Conservation (phyloP, 2,329 filamentous ascomycete genomes). For the Emericellopsis atlantica region DNA sequence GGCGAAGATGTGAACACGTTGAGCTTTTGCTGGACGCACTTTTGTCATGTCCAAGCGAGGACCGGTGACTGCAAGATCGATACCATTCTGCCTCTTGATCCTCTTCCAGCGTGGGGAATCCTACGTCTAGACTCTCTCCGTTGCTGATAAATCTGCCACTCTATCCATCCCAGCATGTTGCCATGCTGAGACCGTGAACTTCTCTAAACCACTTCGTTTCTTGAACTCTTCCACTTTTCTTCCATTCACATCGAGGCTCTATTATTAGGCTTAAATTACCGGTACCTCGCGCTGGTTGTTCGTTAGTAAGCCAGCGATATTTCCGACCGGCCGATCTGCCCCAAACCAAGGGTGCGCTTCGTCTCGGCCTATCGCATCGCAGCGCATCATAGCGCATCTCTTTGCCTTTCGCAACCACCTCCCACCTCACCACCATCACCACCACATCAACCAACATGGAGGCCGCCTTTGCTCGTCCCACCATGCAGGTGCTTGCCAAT, state of each 20-base stretch:
- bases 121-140: not conserved
- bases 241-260: too few species aligned
- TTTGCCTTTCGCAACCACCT: not conserved
- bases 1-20: constrained; percentile 12
- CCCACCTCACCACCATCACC: not conserved
- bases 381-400: not conserved
- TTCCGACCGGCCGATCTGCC: not conserved
- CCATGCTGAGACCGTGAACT: not conserved
- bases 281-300: too few species aligned
- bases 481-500: constrained; percentile 43
- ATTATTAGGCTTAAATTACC: not conserved
- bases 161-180: not conserved
- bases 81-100: too few species aligned
- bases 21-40: constrained; percentile 6
- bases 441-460: constrained; percentile 34
- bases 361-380: not conserved
- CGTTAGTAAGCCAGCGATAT: too few species aligned
- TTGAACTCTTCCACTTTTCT: not conserved
- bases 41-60: too few species aligned
- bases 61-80: too few species aligned
- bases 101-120: not conserved
- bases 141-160: not conserved
- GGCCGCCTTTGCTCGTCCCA: constrained; percentile 46
- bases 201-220: not conserved
- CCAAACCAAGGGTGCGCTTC: not conserved